Evolutionary conservation across 2,329 filamentous ascomycete genomes (phyloP).

Genomic region (Pseudogymnoascus sp.): DNA sequence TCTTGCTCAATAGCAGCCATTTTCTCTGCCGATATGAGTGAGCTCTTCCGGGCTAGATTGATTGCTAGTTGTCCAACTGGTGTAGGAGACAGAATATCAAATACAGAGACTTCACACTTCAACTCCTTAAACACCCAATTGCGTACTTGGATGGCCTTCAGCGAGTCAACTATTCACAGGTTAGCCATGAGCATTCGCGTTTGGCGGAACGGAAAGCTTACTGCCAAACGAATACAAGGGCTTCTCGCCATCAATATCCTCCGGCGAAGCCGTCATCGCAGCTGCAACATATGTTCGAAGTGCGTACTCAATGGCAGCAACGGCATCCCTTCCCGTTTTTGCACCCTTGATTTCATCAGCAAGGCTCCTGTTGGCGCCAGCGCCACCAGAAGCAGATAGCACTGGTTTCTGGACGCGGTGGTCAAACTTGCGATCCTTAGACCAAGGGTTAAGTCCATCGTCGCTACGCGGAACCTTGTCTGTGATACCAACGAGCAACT

Average conservation of each 20-base stretch:
- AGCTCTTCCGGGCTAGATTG: not conserved
- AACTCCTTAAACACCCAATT: conserved; percentile 42
- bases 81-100: conserved; percentile 35
- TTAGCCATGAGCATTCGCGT: conserved; percentile 33
- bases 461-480: not conserved
- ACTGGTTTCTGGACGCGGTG: not conserved
- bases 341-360: conserved; percentile 9
- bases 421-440: not conserved
- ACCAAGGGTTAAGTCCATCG: not conserved
- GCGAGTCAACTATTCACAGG: conserved; percentile 36
- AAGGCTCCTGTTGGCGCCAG: not conserved
- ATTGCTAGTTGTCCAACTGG: not conserved
- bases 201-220: conserved; percentile 17
- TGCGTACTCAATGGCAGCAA: conserved; percentile 9
- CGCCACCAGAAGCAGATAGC: conserved; percentile 6
- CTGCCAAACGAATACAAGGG: conserved; percentile 16
- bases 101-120: conserved; percentile 39
- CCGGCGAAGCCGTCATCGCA: conserved; percentile 22
- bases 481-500: conserved; percentile 24
- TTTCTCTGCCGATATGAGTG: not conserved
- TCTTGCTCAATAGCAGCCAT: not conserved
- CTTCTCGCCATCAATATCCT: conserved; percentile 23
- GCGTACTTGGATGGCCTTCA: conserved; percentile 46
- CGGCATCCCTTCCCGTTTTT: conserved; percentile 9
- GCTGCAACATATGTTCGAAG: conserved; percentile 21